These are phyloP conservation scores for Yarrowia yakushimensis DNA, from an alignment of 805 yeast species.

Conservation along the genomic window DNA sequence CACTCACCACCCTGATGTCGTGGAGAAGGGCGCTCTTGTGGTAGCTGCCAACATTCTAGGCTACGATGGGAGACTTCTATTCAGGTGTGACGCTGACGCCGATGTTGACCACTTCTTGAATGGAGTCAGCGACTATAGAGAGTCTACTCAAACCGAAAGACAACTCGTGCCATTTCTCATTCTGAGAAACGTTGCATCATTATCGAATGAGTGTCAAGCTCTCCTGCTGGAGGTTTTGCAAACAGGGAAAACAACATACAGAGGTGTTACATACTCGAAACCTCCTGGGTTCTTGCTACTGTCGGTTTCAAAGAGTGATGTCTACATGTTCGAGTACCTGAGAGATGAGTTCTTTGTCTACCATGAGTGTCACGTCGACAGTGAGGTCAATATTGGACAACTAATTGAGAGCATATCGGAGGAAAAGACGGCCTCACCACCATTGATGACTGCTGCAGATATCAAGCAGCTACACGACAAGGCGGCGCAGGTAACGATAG, in stretches of 20 bases:
- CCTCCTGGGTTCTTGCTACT: slow-evolving; percentile 5
- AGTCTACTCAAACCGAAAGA: background rate
- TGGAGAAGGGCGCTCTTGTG: slow-evolving; percentile 6
- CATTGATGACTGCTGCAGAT: background rate
- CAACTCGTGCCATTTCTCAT: background rate
- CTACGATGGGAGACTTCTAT: background rate
- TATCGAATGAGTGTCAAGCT: slow-evolving; percentile 17
- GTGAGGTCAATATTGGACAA: background rate
- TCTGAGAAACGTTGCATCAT: slow-evolving; percentile 1
- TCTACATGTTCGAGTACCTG: slow-evolving; percentile 11
- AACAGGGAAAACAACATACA: background rate
- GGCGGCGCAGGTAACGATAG: slow-evolving; percentile 38
- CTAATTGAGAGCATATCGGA: slow-evolving; percentile 10
- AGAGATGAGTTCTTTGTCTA: slow-evolving; percentile 15
- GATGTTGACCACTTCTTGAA: slow-evolving; percentile 3
- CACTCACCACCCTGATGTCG: slow-evolving; percentile 2
- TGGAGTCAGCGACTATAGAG: background rate
- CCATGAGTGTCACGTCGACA: slow-evolving; percentile 13
- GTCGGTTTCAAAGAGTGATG: slow-evolving; percentile 8
- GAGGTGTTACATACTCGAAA: slow-evolving; percentile 9
- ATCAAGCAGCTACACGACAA: background rate
- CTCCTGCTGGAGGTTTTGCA: background rate
- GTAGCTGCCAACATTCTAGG: slow-evolving; percentile 20
- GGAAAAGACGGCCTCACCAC: background rate
- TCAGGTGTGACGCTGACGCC: background rate